A percentile compares a stretch with the other conserved stretches of the same genome.
phyloP scores from a whole-genome alignment of 768 basidiomycete genomes.

The Cantharellus cinnabarinus region DNA sequence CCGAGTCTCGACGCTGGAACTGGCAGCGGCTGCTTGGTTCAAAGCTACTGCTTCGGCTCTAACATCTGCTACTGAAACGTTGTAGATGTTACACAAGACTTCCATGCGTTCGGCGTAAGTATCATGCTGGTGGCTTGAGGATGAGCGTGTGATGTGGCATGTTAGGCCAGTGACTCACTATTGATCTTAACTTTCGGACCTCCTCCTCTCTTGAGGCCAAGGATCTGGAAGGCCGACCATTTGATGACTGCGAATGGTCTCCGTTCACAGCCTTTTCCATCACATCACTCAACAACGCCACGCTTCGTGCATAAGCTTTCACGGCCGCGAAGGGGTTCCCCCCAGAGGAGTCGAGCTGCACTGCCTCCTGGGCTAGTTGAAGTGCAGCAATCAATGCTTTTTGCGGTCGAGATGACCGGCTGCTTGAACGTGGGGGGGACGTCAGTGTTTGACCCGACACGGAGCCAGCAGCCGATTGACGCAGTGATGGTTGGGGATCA shows the following conservation, averaged over 20 bases:
- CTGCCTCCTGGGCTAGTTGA: conserved; percentile 76
- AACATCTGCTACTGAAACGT: conserved; percentile 30
- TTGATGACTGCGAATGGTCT: conserved; percentile 40
- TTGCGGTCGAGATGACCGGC: neutral
- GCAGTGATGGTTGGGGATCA: too few species aligned
- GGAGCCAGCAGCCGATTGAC: too few species aligned
- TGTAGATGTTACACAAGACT: conserved; percentile 76
- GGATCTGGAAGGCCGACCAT: conserved; percentile 41
- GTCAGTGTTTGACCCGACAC: neutral
- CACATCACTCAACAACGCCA: conserved; percentile 70
- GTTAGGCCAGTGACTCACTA: conserved; percentile 34
- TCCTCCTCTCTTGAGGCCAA: conserved; percentile 85
- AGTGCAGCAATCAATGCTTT: conserved; percentile 16
- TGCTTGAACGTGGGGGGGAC: neutral
- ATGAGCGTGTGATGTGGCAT: neutral
- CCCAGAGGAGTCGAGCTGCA: conserved; percentile 69
- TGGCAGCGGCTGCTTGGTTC: too few species aligned
- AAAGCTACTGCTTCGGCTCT: neutral
- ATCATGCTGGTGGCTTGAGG: conserved; percentile 40
- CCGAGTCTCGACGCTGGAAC: too few species aligned
- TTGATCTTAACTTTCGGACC: conserved; percentile 65
- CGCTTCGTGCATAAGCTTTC: conserved; percentile 71
- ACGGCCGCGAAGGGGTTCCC: conserved; percentile 79
- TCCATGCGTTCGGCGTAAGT: conserved; percentile 91
- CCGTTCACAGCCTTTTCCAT: conserved; percentile 81